Percentiles rank a stretch among this genome's conserved stretches.
Conservation (phyloP, 768 basidiomycete species). For the Amyloporia xantha region DNA sequence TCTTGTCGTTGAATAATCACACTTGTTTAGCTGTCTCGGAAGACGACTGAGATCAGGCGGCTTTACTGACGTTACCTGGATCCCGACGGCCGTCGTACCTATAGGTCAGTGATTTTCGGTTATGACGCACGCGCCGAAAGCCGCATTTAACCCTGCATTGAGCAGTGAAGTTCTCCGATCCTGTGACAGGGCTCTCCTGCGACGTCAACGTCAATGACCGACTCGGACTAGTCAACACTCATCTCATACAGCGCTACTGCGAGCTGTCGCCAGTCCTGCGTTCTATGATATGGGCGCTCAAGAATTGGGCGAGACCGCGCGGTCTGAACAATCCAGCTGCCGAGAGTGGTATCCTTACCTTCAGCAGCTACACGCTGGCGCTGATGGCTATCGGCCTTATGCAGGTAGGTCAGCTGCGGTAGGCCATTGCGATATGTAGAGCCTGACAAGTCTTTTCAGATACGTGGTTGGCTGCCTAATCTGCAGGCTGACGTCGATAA, state of each 20-base stretch:
- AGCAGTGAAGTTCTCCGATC: constrained; percentile 52
- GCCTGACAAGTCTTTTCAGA: constrained; percentile 26
- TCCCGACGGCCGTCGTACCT: constrained; percentile 29
- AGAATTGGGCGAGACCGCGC: constrained; percentile 52
- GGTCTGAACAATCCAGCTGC: constrained; percentile 42
- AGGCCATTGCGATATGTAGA: too few relatives aligned
- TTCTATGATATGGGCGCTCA: constrained; percentile 41
- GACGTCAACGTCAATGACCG: constrained; percentile 62
- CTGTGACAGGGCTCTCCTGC: constrained; percentile 32
- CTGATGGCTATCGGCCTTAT: constrained; percentile 56
- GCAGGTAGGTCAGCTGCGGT: constrained; percentile 37
- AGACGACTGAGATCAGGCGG: neutral
- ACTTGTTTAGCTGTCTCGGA: constrained; percentile 21
- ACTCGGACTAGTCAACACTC: constrained; percentile 46
- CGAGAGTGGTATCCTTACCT: constrained; percentile 25
- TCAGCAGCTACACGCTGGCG: constrained; percentile 56
- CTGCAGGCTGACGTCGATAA: constrained; percentile 35
- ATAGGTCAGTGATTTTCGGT: constrained; percentile 24
- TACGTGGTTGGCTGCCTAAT: constrained; percentile 40
- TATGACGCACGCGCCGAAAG: neutral
- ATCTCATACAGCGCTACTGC: constrained; percentile 47
- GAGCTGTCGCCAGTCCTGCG: constrained; percentile 37
- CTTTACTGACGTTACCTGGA: constrained; percentile 24
- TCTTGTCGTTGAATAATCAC: too few relatives aligned
- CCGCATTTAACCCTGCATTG: neutral